phyloP scores from a whole-genome alignment of 371 early-diverging fungal genomes.

The Apophysomyces trapeziformis region DNA sequence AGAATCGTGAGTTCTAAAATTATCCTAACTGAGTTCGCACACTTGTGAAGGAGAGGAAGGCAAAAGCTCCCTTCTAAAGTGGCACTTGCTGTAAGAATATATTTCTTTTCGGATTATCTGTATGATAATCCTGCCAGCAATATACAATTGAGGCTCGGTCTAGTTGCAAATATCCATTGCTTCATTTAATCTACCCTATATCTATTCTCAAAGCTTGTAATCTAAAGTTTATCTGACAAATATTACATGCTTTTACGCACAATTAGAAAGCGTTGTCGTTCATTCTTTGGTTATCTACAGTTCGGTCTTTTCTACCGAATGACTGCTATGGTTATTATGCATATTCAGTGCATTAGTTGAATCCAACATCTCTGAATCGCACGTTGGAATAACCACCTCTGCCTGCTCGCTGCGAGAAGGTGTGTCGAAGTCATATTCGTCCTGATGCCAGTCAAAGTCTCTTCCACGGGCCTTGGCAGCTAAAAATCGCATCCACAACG shows the following conservation, averaged over 20 bases:
- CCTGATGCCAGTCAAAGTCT: constrained; percentile 34
- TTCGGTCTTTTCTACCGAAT: constrained; percentile 2
- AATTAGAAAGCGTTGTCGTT: neutral
- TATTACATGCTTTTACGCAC: neutral
- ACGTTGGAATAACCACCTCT: neutral
- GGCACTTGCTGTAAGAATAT: too few species aligned
- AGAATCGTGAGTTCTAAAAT: too few species aligned
- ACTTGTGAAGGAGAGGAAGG: too few species aligned
- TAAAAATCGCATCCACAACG: constrained; percentile 39
- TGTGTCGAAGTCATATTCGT: constrained; percentile 33
- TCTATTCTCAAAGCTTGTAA: too few species aligned
- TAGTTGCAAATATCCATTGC: too few species aligned
- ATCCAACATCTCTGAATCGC: neutral
- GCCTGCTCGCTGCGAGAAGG: neutral
- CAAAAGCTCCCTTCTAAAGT: too few species aligned
- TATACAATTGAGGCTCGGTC: too few species aligned
- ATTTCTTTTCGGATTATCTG: too few species aligned
- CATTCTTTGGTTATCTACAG: neutral
- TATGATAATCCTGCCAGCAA: too few species aligned
- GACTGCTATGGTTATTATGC: neutral
- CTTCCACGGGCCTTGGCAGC: constrained; percentile 32
- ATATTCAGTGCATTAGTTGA: neutral
- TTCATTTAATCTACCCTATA: too few species aligned
- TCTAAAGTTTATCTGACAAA: neutral
- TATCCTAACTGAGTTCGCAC: too few species aligned